These are phyloP conservation scores for Cladorrhinum samala DNA, from an alignment of 495 filamentous ascomycete species.

Conservation along the genomic window DNA sequence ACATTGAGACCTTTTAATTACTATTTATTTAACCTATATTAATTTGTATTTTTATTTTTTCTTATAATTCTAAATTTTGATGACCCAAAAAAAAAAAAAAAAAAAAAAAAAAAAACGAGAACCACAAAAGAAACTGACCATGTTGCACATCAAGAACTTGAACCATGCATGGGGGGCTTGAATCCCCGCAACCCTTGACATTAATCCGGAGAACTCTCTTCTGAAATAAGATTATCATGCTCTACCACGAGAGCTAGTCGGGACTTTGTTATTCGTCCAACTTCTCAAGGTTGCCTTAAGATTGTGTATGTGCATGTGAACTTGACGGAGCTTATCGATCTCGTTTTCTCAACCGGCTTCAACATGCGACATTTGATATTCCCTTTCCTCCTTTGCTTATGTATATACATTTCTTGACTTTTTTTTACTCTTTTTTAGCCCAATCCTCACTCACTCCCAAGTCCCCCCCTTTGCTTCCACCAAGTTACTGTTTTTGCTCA, in stretches of 20 bases:
- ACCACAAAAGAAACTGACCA: not conserved
- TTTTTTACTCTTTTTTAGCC: no score
- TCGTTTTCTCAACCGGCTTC: no score
- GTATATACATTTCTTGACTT: conserved; percentile 1
- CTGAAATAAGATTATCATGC: conserved; percentile 82
- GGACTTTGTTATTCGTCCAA: conserved; percentile 8
- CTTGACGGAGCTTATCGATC: not conserved
- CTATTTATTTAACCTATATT: no score
- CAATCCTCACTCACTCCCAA: no score
- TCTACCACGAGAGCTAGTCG: conserved; percentile 77
- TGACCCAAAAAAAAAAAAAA: not conserved
- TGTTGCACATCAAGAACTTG: not conserved
- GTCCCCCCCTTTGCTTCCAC: no score
- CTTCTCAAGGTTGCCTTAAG: not conserved
- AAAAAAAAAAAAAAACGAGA: not conserved
- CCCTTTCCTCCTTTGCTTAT: not conserved
- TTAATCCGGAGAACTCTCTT: conserved; percentile 31
- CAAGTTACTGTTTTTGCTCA: no score
- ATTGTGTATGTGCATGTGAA: no score
- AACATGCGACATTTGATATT: no score
- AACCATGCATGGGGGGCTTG: conserved; percentile 1
- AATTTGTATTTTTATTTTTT: no score
- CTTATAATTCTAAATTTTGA: no score
- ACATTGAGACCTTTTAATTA: no score
- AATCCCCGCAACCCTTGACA: conserved; percentile 2